These are phyloP conservation scores for Cymbidium sinense DNA, from an alignment of 106 monocot species.

Conservation along the genomic window DNA sequence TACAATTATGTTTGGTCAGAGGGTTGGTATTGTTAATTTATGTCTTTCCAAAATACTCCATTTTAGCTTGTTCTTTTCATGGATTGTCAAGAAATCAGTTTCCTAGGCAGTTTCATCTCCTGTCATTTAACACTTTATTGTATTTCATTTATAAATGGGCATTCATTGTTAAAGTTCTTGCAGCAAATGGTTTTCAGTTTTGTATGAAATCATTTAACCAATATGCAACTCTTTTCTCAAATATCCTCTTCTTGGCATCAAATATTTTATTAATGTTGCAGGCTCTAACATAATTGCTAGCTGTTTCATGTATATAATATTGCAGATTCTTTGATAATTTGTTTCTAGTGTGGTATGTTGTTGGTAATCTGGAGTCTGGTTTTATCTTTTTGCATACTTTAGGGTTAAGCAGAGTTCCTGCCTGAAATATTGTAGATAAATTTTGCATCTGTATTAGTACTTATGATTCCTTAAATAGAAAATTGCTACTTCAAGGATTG, in stretches of 20 bases:
- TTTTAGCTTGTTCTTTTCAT: background rate
- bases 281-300: background rate
- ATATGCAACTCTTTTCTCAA: background rate
- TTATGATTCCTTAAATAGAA: background rate
- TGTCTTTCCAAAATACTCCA: background rate
- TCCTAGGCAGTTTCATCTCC: background rate
- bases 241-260: background rate
- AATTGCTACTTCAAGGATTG: background rate
- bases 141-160: background rate
- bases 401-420: background rate
- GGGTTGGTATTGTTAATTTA: slow-evolving; percentile 22
- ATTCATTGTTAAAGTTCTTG: background rate
- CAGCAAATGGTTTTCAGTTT: background rate
- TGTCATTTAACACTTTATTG: background rate
- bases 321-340: background rate
- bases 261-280: background rate
- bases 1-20: slow-evolving; percentile 61
- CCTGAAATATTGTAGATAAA: background rate
- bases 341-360: background rate
- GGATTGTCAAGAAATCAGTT: background rate
- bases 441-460: background rate
- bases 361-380: background rate
- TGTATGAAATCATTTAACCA: background rate
- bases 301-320: background rate
- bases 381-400: background rate